These are phyloP conservation scores for Stereum hirsutum DNA, from an alignment of 1,284 basidiomycete genomes.

Conservation along the genomic window DNA sequence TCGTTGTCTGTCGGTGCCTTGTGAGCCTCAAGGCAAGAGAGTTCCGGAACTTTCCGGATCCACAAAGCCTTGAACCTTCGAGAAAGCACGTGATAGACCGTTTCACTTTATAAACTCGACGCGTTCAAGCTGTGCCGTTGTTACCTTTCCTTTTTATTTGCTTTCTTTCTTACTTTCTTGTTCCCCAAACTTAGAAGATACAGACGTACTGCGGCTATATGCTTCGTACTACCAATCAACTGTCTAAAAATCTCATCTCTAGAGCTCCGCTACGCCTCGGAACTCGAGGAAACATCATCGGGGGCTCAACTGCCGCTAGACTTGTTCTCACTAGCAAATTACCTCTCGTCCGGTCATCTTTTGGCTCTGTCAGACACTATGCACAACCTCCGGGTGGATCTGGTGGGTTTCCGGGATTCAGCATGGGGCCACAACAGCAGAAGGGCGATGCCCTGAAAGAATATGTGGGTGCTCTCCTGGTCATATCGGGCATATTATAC, in stretches of 20 bases:
- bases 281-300: neutral
- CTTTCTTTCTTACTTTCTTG: neutral
- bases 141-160: neutral
- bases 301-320: neutral
- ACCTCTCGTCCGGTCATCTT: neutral
- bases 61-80: no score
- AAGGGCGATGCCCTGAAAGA: constrained; percentile 82
- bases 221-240: constrained; percentile 4
- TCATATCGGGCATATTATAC: neutral
- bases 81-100: no score
- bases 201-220: constrained; percentile 1
- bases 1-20: no score
- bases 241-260: neutral
- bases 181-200: no score
- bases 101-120: no score
- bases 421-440: constrained; percentile 45
- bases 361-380: constrained; percentile 15
- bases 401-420: constrained; percentile 51
- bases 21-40: no score
- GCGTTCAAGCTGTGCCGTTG: no score
- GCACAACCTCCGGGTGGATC: constrained; percentile 27
- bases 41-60: no score
- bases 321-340: neutral
- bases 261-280: neutral
- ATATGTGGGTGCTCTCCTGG: constrained; percentile 53